These are phyloP conservation scores for Lentinula edodes DNA, from an alignment of 768 basidiomycete genomes.

Conservation along the genomic window DNA sequence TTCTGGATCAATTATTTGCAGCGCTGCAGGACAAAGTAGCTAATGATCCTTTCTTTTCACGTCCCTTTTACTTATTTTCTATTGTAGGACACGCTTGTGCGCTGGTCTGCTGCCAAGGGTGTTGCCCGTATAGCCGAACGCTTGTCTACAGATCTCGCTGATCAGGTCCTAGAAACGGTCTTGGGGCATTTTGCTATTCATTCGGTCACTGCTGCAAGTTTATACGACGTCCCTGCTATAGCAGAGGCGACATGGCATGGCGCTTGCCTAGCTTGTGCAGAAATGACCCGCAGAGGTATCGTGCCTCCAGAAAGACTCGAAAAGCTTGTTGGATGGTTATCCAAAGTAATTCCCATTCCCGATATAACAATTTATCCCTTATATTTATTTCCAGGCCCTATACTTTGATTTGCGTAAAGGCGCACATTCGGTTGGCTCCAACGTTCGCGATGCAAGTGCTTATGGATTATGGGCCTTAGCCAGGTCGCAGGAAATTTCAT, in stretches of 20 bases:
- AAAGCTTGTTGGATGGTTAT: constrained; percentile 70
- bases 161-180: constrained; percentile 80
- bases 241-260: constrained; percentile 96
- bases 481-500: constrained; percentile 58
- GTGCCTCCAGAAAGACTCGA: constrained; percentile 52
- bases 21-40: constrained; percentile 77
- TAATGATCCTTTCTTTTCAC: neutral
- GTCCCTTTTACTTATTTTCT: neutral
- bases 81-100: constrained; percentile 83
- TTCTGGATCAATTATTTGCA: constrained; percentile 67
- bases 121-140: constrained; percentile 80
- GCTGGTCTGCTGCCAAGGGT: constrained; percentile 93
- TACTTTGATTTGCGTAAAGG: constrained; percentile 91
- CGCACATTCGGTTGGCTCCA: constrained; percentile 90
- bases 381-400: constrained; percentile 53
- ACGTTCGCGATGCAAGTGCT: constrained; percentile 89
- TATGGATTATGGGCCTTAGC: constrained; percentile 96
- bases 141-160: constrained; percentile 67
- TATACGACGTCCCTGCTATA: constrained; percentile 68
- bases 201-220: constrained; percentile 52
- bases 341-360: constrained; percentile 51
- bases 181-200: constrained; percentile 75
- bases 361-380: constrained; percentile 3
- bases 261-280: constrained; percentile 85
- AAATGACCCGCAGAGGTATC: constrained; percentile 82